Evolutionary conservation across 2,329 filamentous ascomycete species (phyloP), one percentile per base, ranked within the genome.

Genomic region (Coniella lustricola): DNA sequence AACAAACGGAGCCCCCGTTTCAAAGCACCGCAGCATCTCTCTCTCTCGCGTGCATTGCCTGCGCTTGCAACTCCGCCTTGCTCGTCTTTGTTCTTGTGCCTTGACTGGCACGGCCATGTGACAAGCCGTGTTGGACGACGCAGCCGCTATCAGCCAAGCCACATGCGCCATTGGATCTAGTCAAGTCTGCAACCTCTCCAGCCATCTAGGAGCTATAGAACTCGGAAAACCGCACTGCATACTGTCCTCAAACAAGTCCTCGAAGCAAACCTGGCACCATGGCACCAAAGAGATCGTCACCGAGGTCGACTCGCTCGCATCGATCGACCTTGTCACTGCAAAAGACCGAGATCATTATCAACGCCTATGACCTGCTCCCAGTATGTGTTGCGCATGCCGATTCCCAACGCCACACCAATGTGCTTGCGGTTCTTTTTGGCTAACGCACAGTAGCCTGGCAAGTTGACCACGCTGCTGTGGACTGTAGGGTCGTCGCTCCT

Each of bases 381-480:
- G 83, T 86, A 73, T 56, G 72, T 50, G 45, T 46, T 25, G 36
- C 42, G n/a, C 12, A n/a, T 22, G n/a, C n/a, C 20, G 21, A 29
- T 39, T 14, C 46, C 32, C n/a, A 22, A 40, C 46, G 22, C 34
- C 17, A 5, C 7, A 14, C 20, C n/a, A n/a, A n/a, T n/a, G n/a
- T n/a, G 21, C 33, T 14, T 25, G n/a, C 20, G 25, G n/a, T 41
- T 31, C 29, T 25, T 14, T 21, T 41, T 22, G 17, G 46, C 50
- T 53, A 22, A 53, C 40, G 20, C 5, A 12, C 18, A 40, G 55
- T 51, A 89, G 79, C 85, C 86, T 35, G 85, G 87, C 43, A 81
- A 81, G 57, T 65, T 93, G 34, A 84, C 87, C n/a, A 82, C 84
- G 0, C 58, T 88, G 12, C 75, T 94, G 25, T 94, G 88, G 88